Evolutionary conservation across 202 grass and related monocot species (phyloP).

Genomic region (Hordeum pubiflorum): DNA sequence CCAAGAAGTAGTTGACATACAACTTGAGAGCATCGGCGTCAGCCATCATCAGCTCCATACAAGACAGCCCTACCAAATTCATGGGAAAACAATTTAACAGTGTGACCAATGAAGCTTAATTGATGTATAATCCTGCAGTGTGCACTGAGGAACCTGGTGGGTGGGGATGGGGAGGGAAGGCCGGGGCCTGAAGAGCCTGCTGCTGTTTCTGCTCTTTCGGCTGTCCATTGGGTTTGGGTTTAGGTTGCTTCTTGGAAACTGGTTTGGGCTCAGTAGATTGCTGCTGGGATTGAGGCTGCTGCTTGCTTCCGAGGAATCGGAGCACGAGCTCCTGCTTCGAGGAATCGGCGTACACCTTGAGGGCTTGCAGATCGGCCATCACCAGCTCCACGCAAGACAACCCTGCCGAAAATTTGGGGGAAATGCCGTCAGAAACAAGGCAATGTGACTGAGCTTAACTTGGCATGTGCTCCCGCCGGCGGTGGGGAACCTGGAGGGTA

Average conservation of each 20-base stretch:
- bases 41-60: slow-evolving; percentile 77
- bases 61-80: slow-evolving; percentile 47
- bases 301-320: slow-evolving; percentile 40
- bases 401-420: slow-evolving; percentile 14
- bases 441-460: slow-evolving; percentile 1
- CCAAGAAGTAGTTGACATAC: slow-evolving; percentile 49
- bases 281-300: background rate
- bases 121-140: background rate
- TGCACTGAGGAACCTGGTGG: slow-evolving; percentile 27
- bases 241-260: background rate
- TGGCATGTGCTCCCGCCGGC: background rate
- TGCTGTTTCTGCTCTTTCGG: background rate
- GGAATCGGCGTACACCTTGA: slow-evolving; percentile 38
- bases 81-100: background rate
- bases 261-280: background rate
- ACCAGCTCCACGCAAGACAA: slow-evolving; percentile 34
- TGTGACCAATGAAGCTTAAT: slow-evolving; percentile 9
- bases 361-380: slow-evolving; percentile 31
- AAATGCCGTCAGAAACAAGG: background rate
- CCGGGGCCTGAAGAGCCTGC: slow-evolving; percentile 23
- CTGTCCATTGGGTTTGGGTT: background rate
- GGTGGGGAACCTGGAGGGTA: slow-evolving; percentile 23
- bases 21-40: slow-evolving; percentile 65
- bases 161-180: slow-evolving; percentile 36
- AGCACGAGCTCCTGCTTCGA: background rate